phyloP scores from a whole-genome alignment of 148 eudicot genomes.

The Arctostaphylos glauca region DNA sequence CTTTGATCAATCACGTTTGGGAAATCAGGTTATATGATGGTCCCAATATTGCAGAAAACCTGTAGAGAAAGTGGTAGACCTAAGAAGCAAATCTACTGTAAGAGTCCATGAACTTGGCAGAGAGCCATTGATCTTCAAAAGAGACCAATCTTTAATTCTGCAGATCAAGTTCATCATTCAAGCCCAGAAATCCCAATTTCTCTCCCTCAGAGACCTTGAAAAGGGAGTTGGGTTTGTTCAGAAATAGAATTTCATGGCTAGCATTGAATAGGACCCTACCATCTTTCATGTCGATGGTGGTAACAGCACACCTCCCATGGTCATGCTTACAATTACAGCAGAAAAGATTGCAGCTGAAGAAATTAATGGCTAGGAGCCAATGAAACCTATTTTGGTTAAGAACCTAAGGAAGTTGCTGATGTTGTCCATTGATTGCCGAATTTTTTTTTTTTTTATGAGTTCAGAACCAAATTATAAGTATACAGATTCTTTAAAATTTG shows the following conservation, averaged over 20 bases:
- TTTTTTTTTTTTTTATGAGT: too few species aligned
- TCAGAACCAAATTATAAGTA: too few species aligned
- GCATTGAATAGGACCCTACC: slow-evolving; percentile 75
- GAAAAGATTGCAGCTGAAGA: slow-evolving; percentile 59
- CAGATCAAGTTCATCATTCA: slow-evolving; percentile 66
- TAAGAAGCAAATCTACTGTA: slow-evolving; percentile 66
- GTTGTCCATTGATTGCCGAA: slow-evolving; percentile 89
- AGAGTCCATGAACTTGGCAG: slow-evolving; percentile 80
- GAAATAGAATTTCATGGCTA: too few species aligned
- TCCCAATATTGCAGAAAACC: slow-evolving; percentile 55
- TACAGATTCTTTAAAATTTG: too few species aligned
- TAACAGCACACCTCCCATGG: slow-evolving; percentile 45
- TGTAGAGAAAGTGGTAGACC: slow-evolving; percentile 74
- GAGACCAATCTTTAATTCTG: slow-evolving; percentile 63
- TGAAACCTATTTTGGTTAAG: slow-evolving; percentile 83
- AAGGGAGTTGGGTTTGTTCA: slow-evolving; percentile 91
- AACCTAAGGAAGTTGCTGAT: slow-evolving; percentile 78
- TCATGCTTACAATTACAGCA: slow-evolving; percentile 65
- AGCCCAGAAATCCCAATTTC: slow-evolving; percentile 57
- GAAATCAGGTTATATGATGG: slow-evolving; percentile 36
- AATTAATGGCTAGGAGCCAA: slow-evolving; percentile 47
- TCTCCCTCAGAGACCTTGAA: slow-evolving; percentile 80
- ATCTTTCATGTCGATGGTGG: slow-evolving; percentile 76
- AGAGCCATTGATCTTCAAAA: slow-evolving; percentile 81
- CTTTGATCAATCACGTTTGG: slow-evolving; percentile 22